Base-by-base conservation (phyloP, 1,284 basidiomycete species). In the Tylopilus microsporus region DNA sequence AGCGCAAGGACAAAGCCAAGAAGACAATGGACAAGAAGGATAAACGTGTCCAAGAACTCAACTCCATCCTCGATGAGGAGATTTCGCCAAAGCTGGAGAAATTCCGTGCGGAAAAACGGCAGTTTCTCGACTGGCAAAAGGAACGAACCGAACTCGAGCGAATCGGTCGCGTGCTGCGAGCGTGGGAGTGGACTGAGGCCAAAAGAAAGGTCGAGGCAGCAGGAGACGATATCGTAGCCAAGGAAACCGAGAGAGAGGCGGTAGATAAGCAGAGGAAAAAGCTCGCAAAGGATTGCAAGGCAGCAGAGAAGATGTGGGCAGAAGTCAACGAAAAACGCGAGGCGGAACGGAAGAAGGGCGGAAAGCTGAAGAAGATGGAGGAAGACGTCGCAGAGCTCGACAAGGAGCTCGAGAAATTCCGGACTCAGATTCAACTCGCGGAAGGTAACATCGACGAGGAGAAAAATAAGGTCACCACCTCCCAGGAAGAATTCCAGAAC, bases 21-120 rank as follows among this genome's bases (percentile, higher is more conserved):
- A 95, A 93, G 75, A 98, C 94, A 0, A 99, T 99, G 87, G 81
- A 84, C 36, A 98, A 98, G 80, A 99, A 99, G 77, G 94, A 99
- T 66, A 98, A 95, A 75, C 91, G 92, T 67, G 91, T 99, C 25
- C 88, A 92, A 62, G 95, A 98, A 73, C 90, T 98, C 68, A 86
- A 82, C 21, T 79, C 83, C 2, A 79, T 92, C 18, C 82, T 98
- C 25, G 75, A 79, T 1, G 94, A 98, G 71, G 97, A 99, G 74
- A 98, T 99, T 70, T 89, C 86, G 0, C 96, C 96, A 1, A 98
- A 98, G 73, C 81, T 99, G 49, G 91, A 98, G 70, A 94, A 89
- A 65, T 85, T 98, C 1, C 84, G 96, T 8, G 81, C 82, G 34
- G 94, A 99, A 76, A 98, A 98, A 74, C 84, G 92, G 41, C 84